phyloP scores from a whole-genome alignment of 768 basidiomycete genomes.

The Lactarius quietus region DNA sequence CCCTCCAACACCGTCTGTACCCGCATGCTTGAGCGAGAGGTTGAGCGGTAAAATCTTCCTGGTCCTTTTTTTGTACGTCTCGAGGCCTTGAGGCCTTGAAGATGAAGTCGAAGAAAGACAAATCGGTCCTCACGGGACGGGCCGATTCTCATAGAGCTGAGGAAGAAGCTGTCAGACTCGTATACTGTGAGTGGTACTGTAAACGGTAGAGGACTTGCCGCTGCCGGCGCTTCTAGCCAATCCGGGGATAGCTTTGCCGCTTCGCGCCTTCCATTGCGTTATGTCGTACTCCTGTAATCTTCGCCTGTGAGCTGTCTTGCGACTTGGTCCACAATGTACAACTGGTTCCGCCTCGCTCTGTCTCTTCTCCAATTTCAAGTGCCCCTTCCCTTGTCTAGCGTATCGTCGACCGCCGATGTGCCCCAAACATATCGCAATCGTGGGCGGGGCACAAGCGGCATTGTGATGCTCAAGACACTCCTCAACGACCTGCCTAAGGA shows the following conservation, averaged over 20 bases:
- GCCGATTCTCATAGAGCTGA: too few relatives aligned
- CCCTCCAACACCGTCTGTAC: too few relatives aligned
- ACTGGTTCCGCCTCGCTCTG: slow-evolving; percentile 23
- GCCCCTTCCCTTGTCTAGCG: neutral
- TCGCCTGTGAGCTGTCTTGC: neutral
- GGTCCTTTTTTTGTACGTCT: neutral
- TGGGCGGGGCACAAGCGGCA: slow-evolving; percentile 57
- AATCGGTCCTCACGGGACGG: too few relatives aligned
- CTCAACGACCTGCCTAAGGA: slow-evolving; percentile 45
- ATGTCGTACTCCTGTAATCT: neutral
- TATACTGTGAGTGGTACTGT: too few relatives aligned
- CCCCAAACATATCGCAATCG: slow-evolving; percentile 48
- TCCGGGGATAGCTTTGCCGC: too few relatives aligned
- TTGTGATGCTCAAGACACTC: slow-evolving; percentile 50
- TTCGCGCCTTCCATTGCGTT: too few relatives aligned
- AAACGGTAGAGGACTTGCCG: too few relatives aligned
- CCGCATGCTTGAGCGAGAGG: neutral
- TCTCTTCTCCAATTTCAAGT: slow-evolving; percentile 11
- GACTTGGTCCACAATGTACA: neutral
- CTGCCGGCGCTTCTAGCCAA: too few relatives aligned
- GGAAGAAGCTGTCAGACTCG: too few relatives aligned
- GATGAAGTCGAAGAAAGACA: neutral
- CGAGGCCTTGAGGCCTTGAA: neutral
- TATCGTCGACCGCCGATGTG: neutral
- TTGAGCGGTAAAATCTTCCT: neutral